Conservation (phyloP, 495 filamentous ascomycete species). For the Staphylotrichum tortipilum region DNA sequence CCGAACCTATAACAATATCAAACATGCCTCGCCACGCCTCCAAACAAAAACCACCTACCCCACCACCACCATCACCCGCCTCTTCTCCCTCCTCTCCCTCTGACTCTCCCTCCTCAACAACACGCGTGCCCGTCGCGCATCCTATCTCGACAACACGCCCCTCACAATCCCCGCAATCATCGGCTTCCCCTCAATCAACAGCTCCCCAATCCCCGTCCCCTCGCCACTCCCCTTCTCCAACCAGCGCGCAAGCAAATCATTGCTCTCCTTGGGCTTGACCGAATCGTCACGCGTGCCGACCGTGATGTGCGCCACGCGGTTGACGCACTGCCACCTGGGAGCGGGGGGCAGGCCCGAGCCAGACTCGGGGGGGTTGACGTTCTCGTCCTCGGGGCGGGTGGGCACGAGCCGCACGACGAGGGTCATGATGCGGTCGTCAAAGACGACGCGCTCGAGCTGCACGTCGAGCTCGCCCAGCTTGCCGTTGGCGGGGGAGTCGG, state of each 20-base stretch:
- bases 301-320: constrained; percentile 78
- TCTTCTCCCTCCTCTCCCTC: not conserved
- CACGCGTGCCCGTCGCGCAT: not conserved
- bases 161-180: constrained; percentile 33
- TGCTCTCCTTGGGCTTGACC: constrained; percentile 91
- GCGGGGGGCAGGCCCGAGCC: not conserved
- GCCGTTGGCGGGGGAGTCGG: constrained; percentile 23
- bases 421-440: constrained; percentile 76
- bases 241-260: constrained; percentile 70
- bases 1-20: too few species aligned
- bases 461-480: constrained; percentile 42
- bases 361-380: constrained; percentile 28
- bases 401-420: constrained; percentile 63
- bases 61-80: not conserved
- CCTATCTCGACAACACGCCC: constrained; percentile 40
- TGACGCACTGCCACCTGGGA: constrained; percentile 57
- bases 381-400: constrained; percentile 6
- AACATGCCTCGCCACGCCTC: not conserved
- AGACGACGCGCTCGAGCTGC: constrained; percentile 56
- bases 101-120: not conserved
- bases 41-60: too few species aligned
- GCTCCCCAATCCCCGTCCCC: constrained; percentile 38
- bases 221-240: constrained; percentile 38
- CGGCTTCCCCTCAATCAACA: constrained; percentile 38
- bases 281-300: constrained; percentile 63